Evolutionary conservation across 2,329 filamentous ascomycete genomes (phyloP).

Genomic region (Ambrosiella cleistominuta): DNA sequence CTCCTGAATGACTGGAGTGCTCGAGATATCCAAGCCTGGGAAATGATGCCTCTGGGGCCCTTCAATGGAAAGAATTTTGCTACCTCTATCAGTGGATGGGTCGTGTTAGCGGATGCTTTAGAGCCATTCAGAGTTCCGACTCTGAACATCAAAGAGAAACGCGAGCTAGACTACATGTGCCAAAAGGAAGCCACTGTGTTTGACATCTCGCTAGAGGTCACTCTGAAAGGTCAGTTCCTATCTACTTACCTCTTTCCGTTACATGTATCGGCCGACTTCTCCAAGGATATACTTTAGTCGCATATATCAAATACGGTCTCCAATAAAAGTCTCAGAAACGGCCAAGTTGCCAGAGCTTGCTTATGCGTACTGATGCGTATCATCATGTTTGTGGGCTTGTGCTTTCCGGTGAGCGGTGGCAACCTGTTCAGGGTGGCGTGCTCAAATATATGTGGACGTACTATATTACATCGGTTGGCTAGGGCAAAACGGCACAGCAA

Average conservation of each 20-base stretch:
- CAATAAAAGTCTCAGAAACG: too few relatives aligned
- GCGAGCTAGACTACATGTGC: constrained; percentile 14
- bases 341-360: neutral
- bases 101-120: constrained; percentile 37
- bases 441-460: constrained; percentile 1
- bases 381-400: neutral
- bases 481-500: neutral
- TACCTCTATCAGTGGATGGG: constrained; percentile 39
- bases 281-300: neutral
- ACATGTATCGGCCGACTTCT: neutral
- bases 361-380: neutral
- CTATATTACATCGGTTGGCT: neutral
- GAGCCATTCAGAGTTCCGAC: constrained; percentile 14
- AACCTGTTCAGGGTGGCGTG: constrained; percentile 1
- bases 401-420: neutral
- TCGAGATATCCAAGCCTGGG: constrained; percentile 36
- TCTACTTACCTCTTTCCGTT: neutral
- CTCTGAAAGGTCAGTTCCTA: constrained; percentile 12
- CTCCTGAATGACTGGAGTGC: constrained; percentile 43
- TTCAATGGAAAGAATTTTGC: constrained; percentile 40
- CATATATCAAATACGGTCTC: too few relatives aligned
- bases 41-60: constrained; percentile 39
- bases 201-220: constrained; percentile 13
- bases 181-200: constrained; percentile 11
- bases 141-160: constrained; percentile 12